A percentile compares a stretch with the other conserved stretches of the same genome.
Evolutionary conservation across 345 rosid species (phyloP).

Genomic region (Eucalyptus microcorys): DNA sequence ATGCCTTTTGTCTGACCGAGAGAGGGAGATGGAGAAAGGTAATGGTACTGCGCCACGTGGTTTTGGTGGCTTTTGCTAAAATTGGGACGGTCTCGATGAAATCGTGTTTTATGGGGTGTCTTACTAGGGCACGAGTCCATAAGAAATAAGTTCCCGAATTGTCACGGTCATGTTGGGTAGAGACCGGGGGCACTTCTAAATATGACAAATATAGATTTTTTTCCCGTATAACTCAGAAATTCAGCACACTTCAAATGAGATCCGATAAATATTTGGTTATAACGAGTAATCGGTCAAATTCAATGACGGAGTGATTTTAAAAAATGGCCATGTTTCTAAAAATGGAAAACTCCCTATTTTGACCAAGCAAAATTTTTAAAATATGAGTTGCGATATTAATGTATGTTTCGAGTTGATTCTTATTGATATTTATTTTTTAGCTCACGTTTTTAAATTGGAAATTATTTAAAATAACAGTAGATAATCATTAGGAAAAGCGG

Average conservation of each 20-base stretch:
- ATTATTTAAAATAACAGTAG: background rate
- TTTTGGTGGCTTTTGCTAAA: background rate
- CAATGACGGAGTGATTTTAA: rapidly evolving
- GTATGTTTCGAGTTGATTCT: rapidly evolving
- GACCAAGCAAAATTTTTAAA: background rate
- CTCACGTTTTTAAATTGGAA: background rate
- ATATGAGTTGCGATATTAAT: rapidly evolving
- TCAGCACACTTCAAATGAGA: background rate
- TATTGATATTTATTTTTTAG: background rate
- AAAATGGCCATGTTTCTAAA: background rate
- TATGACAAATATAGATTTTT: background rate
- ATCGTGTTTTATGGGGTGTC: background rate
- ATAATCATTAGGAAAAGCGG: background rate
- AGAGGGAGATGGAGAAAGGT: background rate
- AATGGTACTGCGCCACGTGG: background rate
- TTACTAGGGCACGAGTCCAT: background rate
- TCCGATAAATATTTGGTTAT: background rate
- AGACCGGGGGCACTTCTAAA: background rate
- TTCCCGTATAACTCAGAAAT: background rate
- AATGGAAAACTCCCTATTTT: rapidly evolving
- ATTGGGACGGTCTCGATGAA: background rate
- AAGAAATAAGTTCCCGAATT: background rate
- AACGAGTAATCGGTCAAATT: background rate
- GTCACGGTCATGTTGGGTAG: background rate
- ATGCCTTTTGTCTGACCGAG: background rate